Conservation (phyloP, 1,284 basidiomycete genomes). For the Marasmius fiardii region DNA sequence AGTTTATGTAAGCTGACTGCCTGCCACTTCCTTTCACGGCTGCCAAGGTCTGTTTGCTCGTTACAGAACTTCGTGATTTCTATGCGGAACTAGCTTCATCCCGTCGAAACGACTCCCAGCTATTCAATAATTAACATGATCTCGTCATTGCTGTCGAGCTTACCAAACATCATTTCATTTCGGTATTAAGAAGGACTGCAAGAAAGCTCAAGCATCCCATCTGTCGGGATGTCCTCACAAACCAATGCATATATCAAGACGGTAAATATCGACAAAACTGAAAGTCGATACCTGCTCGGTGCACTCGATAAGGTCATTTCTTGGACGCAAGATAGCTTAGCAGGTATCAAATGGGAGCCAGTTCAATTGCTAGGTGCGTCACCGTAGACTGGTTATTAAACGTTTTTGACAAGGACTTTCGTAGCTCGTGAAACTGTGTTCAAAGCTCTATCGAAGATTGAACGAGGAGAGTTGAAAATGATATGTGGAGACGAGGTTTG, state of each 20-base stretch:
- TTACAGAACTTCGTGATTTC: too few species aligned
- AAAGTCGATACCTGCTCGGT: slow-evolving; percentile 8
- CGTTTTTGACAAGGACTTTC: background rate
- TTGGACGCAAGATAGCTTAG: slow-evolving; percentile 8
- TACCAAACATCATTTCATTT: too few species aligned
- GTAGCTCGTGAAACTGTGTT: slow-evolving; percentile 17
- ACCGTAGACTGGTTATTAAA: background rate
- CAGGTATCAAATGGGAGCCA: background rate
- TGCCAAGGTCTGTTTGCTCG: too few species aligned
- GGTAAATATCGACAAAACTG: slow-evolving; percentile 4
- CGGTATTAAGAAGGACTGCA: background rate
- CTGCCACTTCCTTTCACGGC: too few species aligned
- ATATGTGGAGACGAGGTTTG: slow-evolving; percentile 19
- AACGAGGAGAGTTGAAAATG: slow-evolving; percentile 29
- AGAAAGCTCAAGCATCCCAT: background rate
- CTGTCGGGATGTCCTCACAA: slow-evolving; percentile 5
- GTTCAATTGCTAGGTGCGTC: slow-evolving; percentile 11
- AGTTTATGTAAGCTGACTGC: too few species aligned
- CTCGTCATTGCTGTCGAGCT: too few species aligned
- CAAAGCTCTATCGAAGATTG: slow-evolving; percentile 23
- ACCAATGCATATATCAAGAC: slow-evolving; percentile 15
- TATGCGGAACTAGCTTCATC: too few species aligned
- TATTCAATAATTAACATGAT: too few species aligned
- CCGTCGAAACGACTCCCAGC: too few species aligned
- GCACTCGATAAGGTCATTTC: slow-evolving; percentile 9